phyloP scores from a whole-genome alignment of 768 basidiomycete genomes.

The Termitomyces sp. region DNA sequence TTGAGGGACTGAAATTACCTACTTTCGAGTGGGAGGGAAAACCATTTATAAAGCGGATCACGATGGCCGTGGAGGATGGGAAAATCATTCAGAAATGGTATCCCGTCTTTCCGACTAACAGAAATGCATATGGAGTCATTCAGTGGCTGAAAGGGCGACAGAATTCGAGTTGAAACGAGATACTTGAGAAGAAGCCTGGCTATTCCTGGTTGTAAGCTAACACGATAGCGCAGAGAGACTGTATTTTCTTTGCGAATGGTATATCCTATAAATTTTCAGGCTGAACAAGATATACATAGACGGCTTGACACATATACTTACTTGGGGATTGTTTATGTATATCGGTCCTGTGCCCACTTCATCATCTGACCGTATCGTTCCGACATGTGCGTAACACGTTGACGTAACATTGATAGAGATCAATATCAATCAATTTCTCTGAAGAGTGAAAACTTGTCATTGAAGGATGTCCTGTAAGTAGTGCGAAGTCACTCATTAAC shows the following conservation, averaged over 20 bases:
- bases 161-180: neutral
- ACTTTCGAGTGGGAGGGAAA: constrained; percentile 18
- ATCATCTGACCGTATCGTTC: neutral
- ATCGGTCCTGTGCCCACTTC: neutral
- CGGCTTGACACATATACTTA: no score
- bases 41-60: constrained; percentile 15
- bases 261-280: neutral
- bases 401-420: neutral
- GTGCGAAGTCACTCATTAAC: neutral
- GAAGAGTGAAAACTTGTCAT: neutral
- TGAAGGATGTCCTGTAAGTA: neutral
- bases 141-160: constrained; percentile 16
- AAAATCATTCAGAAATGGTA: constrained; percentile 18
- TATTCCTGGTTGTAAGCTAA: neutral
- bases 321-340: neutral
- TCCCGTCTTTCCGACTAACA: constrained; percentile 17
- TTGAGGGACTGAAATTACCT: constrained; percentile 12
- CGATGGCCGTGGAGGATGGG: constrained; percentile 15
- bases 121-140: constrained; percentile 16
- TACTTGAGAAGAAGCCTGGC: neutral
- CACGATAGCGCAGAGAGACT: no score
- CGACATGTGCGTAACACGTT: neutral
- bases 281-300: neutral
- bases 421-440: neutral
- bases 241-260: no score